Base-by-base conservation (phyloP, 257 asterid species). In the Vinca minor region DNA sequence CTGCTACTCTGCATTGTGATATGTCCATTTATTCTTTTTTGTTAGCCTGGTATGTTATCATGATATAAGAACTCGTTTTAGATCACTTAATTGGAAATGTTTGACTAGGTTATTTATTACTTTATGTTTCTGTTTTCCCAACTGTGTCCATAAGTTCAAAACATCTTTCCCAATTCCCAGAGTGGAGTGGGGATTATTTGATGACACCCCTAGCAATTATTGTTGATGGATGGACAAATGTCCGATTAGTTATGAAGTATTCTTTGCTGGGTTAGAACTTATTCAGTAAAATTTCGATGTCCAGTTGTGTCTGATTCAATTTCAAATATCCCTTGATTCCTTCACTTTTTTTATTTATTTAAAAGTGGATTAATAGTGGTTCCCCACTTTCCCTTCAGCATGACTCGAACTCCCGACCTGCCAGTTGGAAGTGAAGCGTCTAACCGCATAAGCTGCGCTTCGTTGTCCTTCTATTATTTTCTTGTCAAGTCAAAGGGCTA, bases 1-100 rank as follows among this genome's bases (percentile, higher is more conserved):
- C n/a, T n/a, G n/a, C 59, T 45, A 41, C 60, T 46, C 63, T 66
- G 32, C 54, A 28, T 32, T 61, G 4, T 68, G 46, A 25, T n/a
- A 23, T 25, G 4, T 55, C 13, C 41, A 4, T 64, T 9, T 21
- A 53, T 57, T 29, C 50, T 20, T 54, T 1, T 56, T 35, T 10
- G n/a, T n/a, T n/a, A n/a, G n/a, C 21, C 20, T 53, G 14, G 4
- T 17, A 4, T 4, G 9, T 14, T 1, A 14, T 53, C 35, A 52
- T 11, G 18, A 52, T 18, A 23, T 21, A 7, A 11, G n/a, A n/a
- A 52, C 8, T 52, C 21, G 38, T 21, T 28, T 13, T 13, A 28
- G 38, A 53, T 10, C 0, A 9, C 1, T 49, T 49, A 9, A 17
- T 49, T 21, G 34, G n/a, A 1, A 4, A 26, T 13, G 25, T 9